Evolutionary conservation across 306 rosid genomes (phyloP).

Genomic region (Fragaria vesca): DNA sequence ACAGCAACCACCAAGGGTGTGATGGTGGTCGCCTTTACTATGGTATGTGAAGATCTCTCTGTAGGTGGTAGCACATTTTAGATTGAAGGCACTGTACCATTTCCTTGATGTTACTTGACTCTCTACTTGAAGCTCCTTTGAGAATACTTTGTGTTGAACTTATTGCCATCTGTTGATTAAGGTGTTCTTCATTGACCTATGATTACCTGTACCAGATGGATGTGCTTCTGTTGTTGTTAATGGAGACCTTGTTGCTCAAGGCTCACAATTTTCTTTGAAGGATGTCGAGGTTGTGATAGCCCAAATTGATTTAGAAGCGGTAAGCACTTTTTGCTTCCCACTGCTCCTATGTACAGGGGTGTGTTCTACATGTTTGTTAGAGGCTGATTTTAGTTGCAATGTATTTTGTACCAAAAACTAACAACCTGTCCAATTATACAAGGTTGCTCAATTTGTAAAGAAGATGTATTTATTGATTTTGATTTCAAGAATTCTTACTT

Average conservation of each 20-base stretch:
- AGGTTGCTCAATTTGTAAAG: slow-evolving; percentile 6
- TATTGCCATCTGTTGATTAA: slow-evolving; percentile 9
- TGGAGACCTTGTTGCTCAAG: slow-evolving; percentile 90
- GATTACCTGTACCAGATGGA: slow-evolving; percentile 61
- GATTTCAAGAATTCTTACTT: slow-evolving; percentile 14
- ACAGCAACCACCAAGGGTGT: slow-evolving; percentile 95
- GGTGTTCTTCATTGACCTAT: background rate
- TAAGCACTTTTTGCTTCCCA: slow-evolving; percentile 33
- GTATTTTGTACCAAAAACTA: background rate
- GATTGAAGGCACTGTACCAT: background rate
- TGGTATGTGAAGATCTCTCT: slow-evolving; percentile 43
- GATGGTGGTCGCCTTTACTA: slow-evolving; percentile 97
- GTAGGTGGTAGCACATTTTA: background rate
- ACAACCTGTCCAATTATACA: background rate
- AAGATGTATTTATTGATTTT: background rate
- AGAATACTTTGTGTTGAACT: background rate
- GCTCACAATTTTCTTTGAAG: slow-evolving; percentile 92
- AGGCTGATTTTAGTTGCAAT: background rate
- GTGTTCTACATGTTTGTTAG: background rate
- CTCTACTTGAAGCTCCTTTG: background rate
- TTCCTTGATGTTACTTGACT: background rate
- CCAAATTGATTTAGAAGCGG: slow-evolving; percentile 90
- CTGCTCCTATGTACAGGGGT: background rate
- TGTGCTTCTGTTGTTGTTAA: slow-evolving; percentile 84
- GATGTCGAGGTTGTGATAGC: slow-evolving; percentile 88